Percentiles rank a stretch among this genome's conserved stretches.
phyloP scores from a whole-genome alignment of 495 filamentous ascomycete species.

The Terfezia boudieri region DNA sequence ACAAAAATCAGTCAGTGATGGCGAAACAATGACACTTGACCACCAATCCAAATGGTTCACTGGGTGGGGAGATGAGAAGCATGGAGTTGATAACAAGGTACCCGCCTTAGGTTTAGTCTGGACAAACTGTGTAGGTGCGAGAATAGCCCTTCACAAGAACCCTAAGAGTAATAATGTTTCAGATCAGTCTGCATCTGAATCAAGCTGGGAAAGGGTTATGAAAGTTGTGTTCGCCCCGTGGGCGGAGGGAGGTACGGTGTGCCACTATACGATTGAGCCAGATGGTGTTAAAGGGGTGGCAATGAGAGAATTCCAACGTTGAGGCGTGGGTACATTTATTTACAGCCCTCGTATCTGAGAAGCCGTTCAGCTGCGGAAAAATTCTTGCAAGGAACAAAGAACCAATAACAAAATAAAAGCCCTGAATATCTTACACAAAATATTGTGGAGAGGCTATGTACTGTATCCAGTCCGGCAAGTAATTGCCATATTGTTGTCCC shows the following conservation, averaged over 20 bases:
- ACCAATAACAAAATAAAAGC: too few relatives aligned
- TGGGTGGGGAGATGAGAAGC: conserved; percentile 55
- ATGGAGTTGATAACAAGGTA: conserved; percentile 35
- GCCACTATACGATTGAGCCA: conserved; percentile 7
- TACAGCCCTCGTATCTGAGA: too few relatives aligned
- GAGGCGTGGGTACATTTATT: background rate
- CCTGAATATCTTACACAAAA: too few relatives aligned
- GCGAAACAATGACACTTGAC: conserved; percentile 28
- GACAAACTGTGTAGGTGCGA: conserved; percentile 64
- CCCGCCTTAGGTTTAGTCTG: conserved; percentile 73
- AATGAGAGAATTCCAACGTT: background rate
- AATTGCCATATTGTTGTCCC: too few relatives aligned
- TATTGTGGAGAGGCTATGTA: too few relatives aligned
- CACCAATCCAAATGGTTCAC: conserved; percentile 88
- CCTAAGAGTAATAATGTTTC: conserved; percentile 21
- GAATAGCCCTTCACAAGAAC: conserved; percentile 56
- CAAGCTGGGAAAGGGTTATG: conserved; percentile 4
- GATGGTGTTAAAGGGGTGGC: conserved; percentile 9
- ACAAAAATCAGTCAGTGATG: background rate
- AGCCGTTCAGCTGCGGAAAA: too few relatives aligned
- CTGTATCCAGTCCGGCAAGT: too few relatives aligned
- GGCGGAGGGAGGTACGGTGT: conserved; percentile 4
- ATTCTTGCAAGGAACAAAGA: too few relatives aligned
- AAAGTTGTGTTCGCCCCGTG: conserved; percentile 16
- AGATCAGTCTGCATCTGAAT: background rate